Evolutionary conservation across 129 eudicot genomes (phyloP).

Genomic region (Kitagawia praeruptora): DNA sequence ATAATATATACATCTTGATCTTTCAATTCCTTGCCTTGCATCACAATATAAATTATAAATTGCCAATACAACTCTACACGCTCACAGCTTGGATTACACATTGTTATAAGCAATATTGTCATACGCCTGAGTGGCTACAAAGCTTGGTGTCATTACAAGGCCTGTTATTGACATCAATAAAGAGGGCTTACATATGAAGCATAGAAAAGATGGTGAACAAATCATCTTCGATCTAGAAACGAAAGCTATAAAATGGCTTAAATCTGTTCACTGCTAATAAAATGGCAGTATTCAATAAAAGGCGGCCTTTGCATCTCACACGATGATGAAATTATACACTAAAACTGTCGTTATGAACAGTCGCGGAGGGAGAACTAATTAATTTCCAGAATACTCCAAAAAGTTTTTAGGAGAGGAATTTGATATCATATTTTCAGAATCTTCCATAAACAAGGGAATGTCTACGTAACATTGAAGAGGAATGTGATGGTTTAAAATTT

Average conservation of each 20-base stretch:
- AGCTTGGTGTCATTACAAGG: slow-evolving; percentile 57
- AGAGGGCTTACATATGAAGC: slow-evolving; percentile 48
- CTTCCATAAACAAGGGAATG: background rate
- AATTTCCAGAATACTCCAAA: background rate
- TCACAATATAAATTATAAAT: slow-evolving; percentile 37
- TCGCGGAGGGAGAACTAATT: background rate
- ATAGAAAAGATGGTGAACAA: slow-evolving; percentile 49
- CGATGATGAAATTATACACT: slow-evolving; percentile 13
- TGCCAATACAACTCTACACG: slow-evolving; percentile 58
- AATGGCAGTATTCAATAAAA: slow-evolving; percentile 66
- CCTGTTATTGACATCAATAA: slow-evolving; percentile 47
- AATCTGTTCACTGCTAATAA: slow-evolving; percentile 57
- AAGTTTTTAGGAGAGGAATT: background rate
- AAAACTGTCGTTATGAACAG: slow-evolving; percentile 29
- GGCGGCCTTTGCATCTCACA: slow-evolving; percentile 48
- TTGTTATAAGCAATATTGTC: slow-evolving; percentile 54
- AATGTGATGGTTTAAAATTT: too few relatives aligned
- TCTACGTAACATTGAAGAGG: too few relatives aligned
- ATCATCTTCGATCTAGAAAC: slow-evolving; percentile 45
- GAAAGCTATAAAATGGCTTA: slow-evolving; percentile 46
- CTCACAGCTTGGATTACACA: slow-evolving; percentile 69
- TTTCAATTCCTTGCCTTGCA: background rate
- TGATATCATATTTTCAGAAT: background rate
- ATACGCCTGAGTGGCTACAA: slow-evolving; percentile 63
- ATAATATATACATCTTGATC: too few relatives aligned